Percentiles rank a stretch among this genome's conserved stretches.
These are phyloP conservation scores for Immersiella caudata DNA, from an alignment of 495 filamentous ascomycete species.

Conservation along the genomic window DNA sequence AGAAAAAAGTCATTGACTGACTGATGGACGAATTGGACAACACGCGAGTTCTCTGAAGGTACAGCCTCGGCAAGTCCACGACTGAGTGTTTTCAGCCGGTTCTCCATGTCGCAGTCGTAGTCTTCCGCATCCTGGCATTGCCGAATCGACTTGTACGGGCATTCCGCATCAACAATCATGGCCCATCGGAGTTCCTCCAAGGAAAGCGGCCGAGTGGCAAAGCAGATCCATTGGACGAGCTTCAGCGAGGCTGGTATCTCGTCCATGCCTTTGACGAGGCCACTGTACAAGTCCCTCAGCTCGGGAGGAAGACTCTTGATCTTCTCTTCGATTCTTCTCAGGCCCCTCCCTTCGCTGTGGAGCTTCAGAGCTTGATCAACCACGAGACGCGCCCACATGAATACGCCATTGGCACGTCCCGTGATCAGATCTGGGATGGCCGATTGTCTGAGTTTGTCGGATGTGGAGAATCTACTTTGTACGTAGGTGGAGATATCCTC, in stretches of 20 bases:
- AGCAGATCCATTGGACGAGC: constrained; percentile 41
- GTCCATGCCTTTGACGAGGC: constrained; percentile 8
- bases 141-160: too few species aligned
- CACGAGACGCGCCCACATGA: constrained; percentile 43
- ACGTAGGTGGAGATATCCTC: constrained; percentile 40
- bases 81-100: neutral
- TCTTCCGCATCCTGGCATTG: constrained; percentile 21
- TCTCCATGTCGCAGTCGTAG: constrained; percentile 8
- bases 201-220: constrained; percentile 31
- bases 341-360: constrained; percentile 19
- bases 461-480: constrained; percentile 13
- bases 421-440: too few species aligned
- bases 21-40: neutral
- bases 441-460: constrained; percentile 18
- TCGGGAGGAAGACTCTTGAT: constrained; percentile 27
- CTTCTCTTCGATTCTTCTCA: constrained; percentile 20
- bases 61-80: neutral
- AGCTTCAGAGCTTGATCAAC: constrained; percentile 27
- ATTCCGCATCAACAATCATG: too few species aligned
- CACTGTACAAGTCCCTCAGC: constrained; percentile 28
- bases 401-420: constrained; percentile 34
- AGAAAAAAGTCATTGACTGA: too few species aligned
- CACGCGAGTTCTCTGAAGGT: neutral
- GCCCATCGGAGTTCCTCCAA: constrained; percentile 39
- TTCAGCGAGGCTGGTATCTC: constrained; percentile 19